Evolutionary conservation across 2,329 filamentous ascomycete species (phyloP).

Genomic region (Paecilomyces fulvus): DNA sequence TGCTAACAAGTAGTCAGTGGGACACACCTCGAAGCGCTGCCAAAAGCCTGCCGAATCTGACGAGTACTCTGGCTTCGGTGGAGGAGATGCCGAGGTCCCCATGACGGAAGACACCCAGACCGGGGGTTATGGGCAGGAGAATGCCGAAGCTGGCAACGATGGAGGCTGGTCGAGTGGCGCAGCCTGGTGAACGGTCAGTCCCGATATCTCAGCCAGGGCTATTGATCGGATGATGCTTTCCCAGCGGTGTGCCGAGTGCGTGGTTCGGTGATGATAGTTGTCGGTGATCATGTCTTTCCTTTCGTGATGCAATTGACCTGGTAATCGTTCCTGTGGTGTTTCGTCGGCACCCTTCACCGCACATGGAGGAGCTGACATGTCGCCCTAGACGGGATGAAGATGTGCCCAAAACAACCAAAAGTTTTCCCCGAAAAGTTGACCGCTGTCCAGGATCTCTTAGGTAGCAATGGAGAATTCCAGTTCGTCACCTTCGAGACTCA

Average conservation of each 20-base stretch:
- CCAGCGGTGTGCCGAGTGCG: not conserved
- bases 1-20: constrained; percentile 24
- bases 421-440: not conserved
- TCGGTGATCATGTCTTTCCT: not conserved
- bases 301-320: not conserved
- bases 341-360: not conserved
- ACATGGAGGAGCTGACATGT: not conserved
- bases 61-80: constrained; percentile 4
- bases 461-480: not conserved
- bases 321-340: not conserved
- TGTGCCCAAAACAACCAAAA: not conserved
- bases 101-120: constrained; percentile 4
- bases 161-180: constrained; percentile 1
- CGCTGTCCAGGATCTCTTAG: not conserved
- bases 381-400: not conserved
- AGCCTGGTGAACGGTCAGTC: not conserved
- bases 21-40: constrained; percentile 36
- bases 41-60: constrained; percentile 14
- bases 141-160: not conserved
- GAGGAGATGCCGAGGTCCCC: constrained; percentile 9
- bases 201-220: not conserved
- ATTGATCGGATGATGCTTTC: not conserved
- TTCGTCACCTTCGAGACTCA: not conserved
- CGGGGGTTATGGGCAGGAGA: not conserved
- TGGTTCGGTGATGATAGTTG: not conserved